Evolutionary conservation across 1,284 basidiomycete species (phyloP).

Genomic region (Ustilago nuda): DNA sequence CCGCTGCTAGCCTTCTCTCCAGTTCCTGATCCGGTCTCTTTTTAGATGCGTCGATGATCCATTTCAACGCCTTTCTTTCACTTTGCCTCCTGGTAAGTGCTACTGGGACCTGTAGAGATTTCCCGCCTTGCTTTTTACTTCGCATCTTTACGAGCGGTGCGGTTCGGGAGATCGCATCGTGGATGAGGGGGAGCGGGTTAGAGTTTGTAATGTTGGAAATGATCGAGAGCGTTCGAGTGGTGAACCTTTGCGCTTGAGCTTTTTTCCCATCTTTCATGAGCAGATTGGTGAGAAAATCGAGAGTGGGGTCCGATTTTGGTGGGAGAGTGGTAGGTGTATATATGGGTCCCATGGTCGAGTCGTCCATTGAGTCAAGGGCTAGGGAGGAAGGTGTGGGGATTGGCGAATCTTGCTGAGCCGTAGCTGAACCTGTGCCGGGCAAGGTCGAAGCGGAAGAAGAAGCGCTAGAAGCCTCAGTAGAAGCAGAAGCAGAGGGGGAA

Average conservation of each 20-base stretch:
- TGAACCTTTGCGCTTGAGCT: slow-evolving; percentile 64
- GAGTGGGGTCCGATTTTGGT: slow-evolving; percentile 58
- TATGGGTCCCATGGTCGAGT: slow-evolving; percentile 13
- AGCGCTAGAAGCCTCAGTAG: neutral
- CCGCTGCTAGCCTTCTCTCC: slow-evolving; percentile 68
- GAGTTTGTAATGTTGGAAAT: slow-evolving; percentile 63
- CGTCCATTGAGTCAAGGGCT: slow-evolving; percentile 10
- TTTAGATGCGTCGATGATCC: slow-evolving; percentile 70
- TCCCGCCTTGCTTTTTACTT: slow-evolving; percentile 68
- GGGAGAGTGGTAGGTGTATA: slow-evolving; percentile 55
- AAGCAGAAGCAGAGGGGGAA: neutral
- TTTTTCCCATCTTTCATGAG: slow-evolving; percentile 71
- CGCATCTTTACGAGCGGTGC: slow-evolving; percentile 69
- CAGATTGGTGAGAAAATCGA: slow-evolving; percentile 68
- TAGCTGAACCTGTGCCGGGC: no score
- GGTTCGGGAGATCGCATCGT: slow-evolving; percentile 66
- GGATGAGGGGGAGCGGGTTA: slow-evolving; percentile 68
- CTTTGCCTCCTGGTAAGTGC: slow-evolving; percentile 67
- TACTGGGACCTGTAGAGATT: slow-evolving; percentile 68
- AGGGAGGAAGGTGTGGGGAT: slow-evolving; percentile 23
- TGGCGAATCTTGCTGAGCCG: neutral
- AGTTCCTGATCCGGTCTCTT: slow-evolving; percentile 68
- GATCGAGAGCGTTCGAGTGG: slow-evolving; percentile 62
- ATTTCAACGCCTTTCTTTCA: slow-evolving; percentile 67
- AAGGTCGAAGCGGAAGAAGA: no score